Evolutionary conservation across 805 yeast genomes (phyloP), one percentile per base, ranked within the genome.

Genomic region (Wickerhamiella vanderwaltii): DNA sequence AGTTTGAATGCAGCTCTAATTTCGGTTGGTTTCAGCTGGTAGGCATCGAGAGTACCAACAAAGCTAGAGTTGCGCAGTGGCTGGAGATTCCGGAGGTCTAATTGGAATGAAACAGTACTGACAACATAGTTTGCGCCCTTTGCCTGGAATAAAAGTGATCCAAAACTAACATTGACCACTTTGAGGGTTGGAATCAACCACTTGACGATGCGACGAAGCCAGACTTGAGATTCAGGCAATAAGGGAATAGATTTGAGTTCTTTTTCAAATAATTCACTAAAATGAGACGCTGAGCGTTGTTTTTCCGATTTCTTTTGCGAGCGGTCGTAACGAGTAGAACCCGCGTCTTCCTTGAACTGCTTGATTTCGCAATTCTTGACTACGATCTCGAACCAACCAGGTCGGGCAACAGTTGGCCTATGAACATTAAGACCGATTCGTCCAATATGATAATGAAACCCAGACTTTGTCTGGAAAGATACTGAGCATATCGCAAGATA

Each of bases 341-440:
- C 6, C 5, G 35, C 24, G 32, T 20, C 41, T 22, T 22, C 35
- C 22, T 32, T 46, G 41, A 29, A 44, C 25, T 44, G 32, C 33
- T 31, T 41, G 15, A 64, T 35, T 25, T 61, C 63, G 13, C 59
- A 46, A 19, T 57, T 58, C 16, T 54, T 44, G 30, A 63, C 48
- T 16, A 55, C 40, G 25, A 64, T 43, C 25, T 60, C 54, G 33
- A 63, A 35, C 58, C 64, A 60, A 1, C 66, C 66, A 4, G 68
- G 68, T 9, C 61, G 45, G 5, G 67, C 62, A 23, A 63, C 60
- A 3, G 64, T 59, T 3, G 68, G 67, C 3, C 67, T 51, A 41
- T 63, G 67, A 11, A 66, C 50, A 12, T 52, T 36, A 5, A 65
- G 40, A 11, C 66, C 64, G 5, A 62, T 41, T 35, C 52, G 48